Conservation (phyloP, 2,329 filamentous ascomycete genomes). For the Exophiala spinifera region DNA sequence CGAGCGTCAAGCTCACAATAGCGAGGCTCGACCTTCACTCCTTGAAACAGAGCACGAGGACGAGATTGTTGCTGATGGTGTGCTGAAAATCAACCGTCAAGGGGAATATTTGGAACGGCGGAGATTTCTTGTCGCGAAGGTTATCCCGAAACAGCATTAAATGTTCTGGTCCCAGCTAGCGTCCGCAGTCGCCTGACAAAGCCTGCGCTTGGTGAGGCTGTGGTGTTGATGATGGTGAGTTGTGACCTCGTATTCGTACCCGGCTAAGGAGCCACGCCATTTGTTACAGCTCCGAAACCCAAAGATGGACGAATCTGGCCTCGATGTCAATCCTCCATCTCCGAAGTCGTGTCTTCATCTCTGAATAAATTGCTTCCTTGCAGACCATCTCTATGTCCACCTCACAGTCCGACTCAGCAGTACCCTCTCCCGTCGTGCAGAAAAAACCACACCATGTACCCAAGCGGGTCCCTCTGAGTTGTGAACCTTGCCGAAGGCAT, state of each 20-base stretch:
- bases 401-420: neutral
- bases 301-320: neutral
- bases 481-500: slow-evolving; percentile 34
- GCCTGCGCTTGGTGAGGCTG: no score
- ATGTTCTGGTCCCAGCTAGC: no score
- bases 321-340: no score
- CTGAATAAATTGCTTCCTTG: neutral
- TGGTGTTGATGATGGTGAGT: no score
- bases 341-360: neutral
- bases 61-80: slow-evolving; percentile 2
- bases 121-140: neutral
- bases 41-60: slow-evolving; percentile 36
- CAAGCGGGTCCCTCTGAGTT: slow-evolving; percentile 31
- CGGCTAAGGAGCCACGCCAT: no score
- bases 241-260: no score
- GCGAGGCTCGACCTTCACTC: slow-evolving; percentile 49
- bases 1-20: slow-evolving; percentile 54
- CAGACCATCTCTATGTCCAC: neutral
- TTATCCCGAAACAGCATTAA: neutral
- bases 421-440: neutral
- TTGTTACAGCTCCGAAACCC: neutral
- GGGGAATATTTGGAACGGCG: neutral
- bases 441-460: slow-evolving; percentile 3
- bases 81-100: slow-evolving; percentile 7
- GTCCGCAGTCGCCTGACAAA: no score